Conservation (phyloP, 2,329 filamentous ascomycete species). For the Amauroascus verrucosus region DNA sequence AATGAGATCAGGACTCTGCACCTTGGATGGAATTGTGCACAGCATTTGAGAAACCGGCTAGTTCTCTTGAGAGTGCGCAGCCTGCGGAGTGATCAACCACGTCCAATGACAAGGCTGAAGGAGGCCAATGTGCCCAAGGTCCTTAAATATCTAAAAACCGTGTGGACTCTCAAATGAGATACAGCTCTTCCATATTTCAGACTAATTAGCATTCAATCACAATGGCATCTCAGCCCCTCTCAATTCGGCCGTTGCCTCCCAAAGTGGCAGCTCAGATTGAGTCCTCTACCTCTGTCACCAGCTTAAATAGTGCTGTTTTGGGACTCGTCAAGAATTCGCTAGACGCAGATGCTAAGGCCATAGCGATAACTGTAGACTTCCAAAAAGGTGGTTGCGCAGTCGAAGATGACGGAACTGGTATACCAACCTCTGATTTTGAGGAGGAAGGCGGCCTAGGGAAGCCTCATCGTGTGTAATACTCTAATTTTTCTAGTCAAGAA, state of each 20-base stretch:
- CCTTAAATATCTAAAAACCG: neutral
- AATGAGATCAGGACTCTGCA: neutral
- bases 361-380: slow-evolving; percentile 66
- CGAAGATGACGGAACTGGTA: slow-evolving; percentile 77
- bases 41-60: too few relatives aligned
- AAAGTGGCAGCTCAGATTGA: slow-evolving; percentile 68
- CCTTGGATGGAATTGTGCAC: neutral
- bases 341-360: slow-evolving; percentile 61
- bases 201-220: neutral
- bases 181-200: neutral
- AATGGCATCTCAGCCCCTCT: neutral
- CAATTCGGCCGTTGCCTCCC: slow-evolving; percentile 48
- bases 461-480: slow-evolving; percentile 53
- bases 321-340: slow-evolving; percentile 74
- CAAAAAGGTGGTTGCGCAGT: slow-evolving; percentile 63
- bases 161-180: neutral
- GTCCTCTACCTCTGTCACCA: slow-evolving; percentile 70
- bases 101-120: neutral
- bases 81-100: neutral
- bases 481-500: slow-evolving; percentile 8
- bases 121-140: neutral
- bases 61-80: neutral
- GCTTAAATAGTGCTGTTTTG: slow-evolving; percentile 58
- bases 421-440: slow-evolving; percentile 62
- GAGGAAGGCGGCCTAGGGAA: slow-evolving; percentile 60